Conservation (phyloP, 192 early-diverging fungal species). For the Linderina pennispora region DNA sequence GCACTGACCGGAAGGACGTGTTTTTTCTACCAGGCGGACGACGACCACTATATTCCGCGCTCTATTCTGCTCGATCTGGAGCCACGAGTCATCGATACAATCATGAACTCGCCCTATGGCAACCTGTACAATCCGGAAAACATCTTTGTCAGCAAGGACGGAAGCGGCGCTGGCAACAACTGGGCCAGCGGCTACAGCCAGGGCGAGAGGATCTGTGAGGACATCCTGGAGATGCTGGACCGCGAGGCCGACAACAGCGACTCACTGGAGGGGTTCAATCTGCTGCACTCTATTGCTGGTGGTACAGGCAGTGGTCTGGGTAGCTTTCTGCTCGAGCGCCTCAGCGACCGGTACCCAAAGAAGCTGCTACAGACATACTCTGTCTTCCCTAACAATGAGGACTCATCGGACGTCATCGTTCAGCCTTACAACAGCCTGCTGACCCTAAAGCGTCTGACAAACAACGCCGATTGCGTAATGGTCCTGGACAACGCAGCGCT, state of each 20-base stretch:
- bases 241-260: constrained; percentile 94
- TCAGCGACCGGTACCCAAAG: constrained; percentile 94
- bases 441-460: constrained; percentile 82
- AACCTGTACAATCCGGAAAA: constrained; percentile 98
- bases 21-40: constrained; percentile 99
- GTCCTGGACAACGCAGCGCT: constrained; percentile 96
- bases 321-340: constrained; percentile 82
- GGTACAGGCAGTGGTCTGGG: constrained; percentile 98
- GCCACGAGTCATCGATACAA: constrained; percentile 90
- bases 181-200: constrained; percentile 89
- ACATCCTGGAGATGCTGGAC: constrained; percentile 95
- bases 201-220: constrained; percentile 84
- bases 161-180: constrained; percentile 96
- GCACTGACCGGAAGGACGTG: constrained; percentile 92
- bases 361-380: constrained; percentile 97
- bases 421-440: constrained; percentile 98
- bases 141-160: constrained; percentile 85
- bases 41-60: constrained; percentile 97
- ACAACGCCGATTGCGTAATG: constrained; percentile 93
- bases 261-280: constrained; percentile 92
- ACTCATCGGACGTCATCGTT: constrained; percentile 92
- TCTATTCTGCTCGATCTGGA: constrained; percentile 89
- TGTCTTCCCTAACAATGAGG: constrained; percentile 94
- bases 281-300: constrained; percentile 96
- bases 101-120: constrained; percentile 76